A percentile compares a stretch with the other conserved stretches of the same genome.
These are phyloP conservation scores for Jaenimonas drosophilae DNA, from an alignment of 208 protist genomes.

Conservation along the genomic window DNA sequence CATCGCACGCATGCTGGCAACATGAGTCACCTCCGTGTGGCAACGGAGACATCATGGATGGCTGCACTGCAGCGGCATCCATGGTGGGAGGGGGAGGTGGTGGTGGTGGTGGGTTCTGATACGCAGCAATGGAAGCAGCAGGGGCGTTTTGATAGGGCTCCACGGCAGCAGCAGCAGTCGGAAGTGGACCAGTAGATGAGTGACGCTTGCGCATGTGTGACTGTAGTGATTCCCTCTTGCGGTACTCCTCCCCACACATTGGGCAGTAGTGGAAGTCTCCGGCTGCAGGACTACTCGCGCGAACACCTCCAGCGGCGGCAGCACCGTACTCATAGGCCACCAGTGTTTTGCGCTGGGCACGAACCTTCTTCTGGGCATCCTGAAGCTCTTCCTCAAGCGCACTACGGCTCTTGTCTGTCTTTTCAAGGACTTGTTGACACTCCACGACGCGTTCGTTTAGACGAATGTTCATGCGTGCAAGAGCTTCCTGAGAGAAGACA, in stretches of 20 bases:
- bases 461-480: constrained; percentile 72
- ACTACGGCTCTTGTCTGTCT: constrained; percentile 18
- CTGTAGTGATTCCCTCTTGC: constrained; percentile 81
- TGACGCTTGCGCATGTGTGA: constrained; percentile 87
- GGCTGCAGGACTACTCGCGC: background rate
- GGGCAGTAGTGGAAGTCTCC: constrained; percentile 22
- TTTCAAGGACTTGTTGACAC: constrained; percentile 20
- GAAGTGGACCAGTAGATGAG: constrained; percentile 28
- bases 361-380: constrained; percentile 72
- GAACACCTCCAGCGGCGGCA: constrained; percentile 5
- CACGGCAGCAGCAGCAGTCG: constrained; percentile 16
- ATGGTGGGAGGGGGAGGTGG: constrained; percentile 2
- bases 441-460: constrained; percentile 51
- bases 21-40: background rate
- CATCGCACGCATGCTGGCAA: no score
- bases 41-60: background rate
- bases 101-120: constrained; percentile 4
- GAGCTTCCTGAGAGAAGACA: constrained; percentile 79
- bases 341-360: constrained; percentile 69
- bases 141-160: constrained; percentile 2
- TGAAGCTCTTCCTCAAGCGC: constrained; percentile 46
- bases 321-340: constrained; percentile 17
- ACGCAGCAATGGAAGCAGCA: background rate
- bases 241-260: constrained; percentile 68
- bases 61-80: background rate